Base-by-base conservation (phyloP, 2,329 filamentous ascomycete genomes). In the Neopestalotiopsis rosae region DNA sequence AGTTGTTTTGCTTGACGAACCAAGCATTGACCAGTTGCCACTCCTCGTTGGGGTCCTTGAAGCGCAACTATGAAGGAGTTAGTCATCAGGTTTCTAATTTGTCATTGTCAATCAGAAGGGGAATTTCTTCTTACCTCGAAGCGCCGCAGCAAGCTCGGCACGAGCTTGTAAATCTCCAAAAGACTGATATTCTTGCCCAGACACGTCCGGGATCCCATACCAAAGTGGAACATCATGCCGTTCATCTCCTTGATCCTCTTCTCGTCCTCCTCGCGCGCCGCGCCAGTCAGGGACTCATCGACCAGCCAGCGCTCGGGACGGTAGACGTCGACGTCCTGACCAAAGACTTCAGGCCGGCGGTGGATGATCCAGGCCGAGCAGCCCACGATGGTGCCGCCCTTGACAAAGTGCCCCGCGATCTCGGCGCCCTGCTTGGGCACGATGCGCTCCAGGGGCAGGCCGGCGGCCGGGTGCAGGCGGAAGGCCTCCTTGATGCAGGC, bases 401-500 rank as follows among this genome's bases (percentile, higher is more conserved):
- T 87, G 34, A 95, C 83, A 68, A 85, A 87, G 17, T 84, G 78
- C 1, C 90, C 91, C 1, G 86, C 85, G 66, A 94, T 90, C 58
- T 90, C 87, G 30, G 86, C 84, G 10, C 92, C 92, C 24, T 87
- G 83, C 0, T 84, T 79, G 0, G 93, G 93, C 0, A 93, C 91
- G 61, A 95, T 83, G 69, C 93, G 87, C 79, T 95, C 93, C 58
- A 95, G 83, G 0, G 91, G 89, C 5, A 95, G 81, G 0, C 92
- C 93, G 0, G 91, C 87, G 0, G 92, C 91, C 0, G 93, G 93
- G 77, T 95, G 92, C 73, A 94, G 77, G 13, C 92, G 88, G 82
- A 95, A 93, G 4, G 91, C 88, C 78, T 96, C 93, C 75, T 95
- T 93, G 74, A 95, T 86, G 67, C 90, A 90, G 3, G 92, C 93